A percentile compares a stretch with the other conserved stretches of the same genome.
Evolutionary conservation across 805 yeast species (phyloP).

Genomic region (Millerago galiae): DNA sequence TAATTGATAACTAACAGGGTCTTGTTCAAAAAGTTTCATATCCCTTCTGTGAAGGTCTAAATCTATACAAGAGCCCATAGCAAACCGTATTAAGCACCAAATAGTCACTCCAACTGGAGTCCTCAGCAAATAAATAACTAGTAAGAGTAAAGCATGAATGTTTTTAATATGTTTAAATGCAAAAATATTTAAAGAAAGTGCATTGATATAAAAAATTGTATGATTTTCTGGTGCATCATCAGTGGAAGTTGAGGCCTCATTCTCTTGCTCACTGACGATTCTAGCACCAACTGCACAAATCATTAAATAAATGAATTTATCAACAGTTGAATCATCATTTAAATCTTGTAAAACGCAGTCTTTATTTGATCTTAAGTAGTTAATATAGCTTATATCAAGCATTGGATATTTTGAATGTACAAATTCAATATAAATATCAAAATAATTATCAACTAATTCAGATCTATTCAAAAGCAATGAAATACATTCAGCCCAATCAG

Average conservation of each 20-base stretch:
- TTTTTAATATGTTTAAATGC: constrained; percentile 1
- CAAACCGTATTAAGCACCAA: constrained; percentile 1
- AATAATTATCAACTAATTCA: constrained; percentile 1
- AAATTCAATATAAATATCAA: background rate
- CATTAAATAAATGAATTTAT: constrained; percentile 3
- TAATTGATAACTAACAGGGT: background rate
- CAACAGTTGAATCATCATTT: background rate
- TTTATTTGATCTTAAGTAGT: background rate
- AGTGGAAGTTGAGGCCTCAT: background rate
- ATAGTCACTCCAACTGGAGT: background rate
- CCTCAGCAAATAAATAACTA: constrained; percentile 1
- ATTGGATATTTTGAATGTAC: constrained; percentile 3
- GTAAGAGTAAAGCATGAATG: background rate
- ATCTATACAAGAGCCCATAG: constrained; percentile 1
- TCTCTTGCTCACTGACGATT: constrained; percentile 1
- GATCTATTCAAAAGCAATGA: background rate
- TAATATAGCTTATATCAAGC: background rate
- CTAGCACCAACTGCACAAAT: constrained; percentile 4
- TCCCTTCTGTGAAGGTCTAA: constrained; percentile 3
- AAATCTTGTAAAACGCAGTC: background rate
- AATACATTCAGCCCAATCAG: constrained; percentile 2
- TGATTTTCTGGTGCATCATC: background rate
- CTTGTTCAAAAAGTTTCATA: background rate
- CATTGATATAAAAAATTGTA: background rate
- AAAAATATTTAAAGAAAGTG: background rate